Conservation (phyloP, 805 yeast species). For the Spathaspora girioi region DNA sequence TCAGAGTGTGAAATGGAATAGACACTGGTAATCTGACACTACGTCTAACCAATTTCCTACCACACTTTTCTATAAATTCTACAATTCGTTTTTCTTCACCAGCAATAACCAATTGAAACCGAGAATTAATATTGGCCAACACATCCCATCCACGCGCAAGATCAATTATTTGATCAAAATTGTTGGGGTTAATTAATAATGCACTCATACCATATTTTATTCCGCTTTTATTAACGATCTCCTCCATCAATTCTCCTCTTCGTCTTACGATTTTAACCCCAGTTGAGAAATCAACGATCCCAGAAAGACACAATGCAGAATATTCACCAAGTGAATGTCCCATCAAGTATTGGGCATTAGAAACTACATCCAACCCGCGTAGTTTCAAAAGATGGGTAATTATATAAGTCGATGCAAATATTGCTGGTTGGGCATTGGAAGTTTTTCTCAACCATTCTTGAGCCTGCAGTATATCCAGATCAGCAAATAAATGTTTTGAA, state of each 20-base stretch:
- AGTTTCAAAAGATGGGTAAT: conserved; percentile 17
- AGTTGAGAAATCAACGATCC: conserved; percentile 25
- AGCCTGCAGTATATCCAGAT: conserved; percentile 7
- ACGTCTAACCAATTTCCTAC: conserved; percentile 12
- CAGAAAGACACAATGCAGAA: conserved; percentile 39
- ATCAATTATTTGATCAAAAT: conserved; percentile 19
- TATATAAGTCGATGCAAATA: conserved; percentile 39
- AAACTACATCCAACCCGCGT: conserved; percentile 16
- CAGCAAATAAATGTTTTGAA: conserved; percentile 13
- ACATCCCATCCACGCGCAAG: conserved; percentile 18
- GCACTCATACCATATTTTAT: conserved; percentile 33
- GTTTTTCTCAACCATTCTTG: conserved; percentile 28
- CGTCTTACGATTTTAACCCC: conserved; percentile 42
- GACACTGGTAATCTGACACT: conserved; percentile 37
- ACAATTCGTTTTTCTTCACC: conserved; percentile 31
- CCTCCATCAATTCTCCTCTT: conserved; percentile 44
- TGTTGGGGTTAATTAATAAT: conserved; percentile 22
- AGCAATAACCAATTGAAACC: conserved; percentile 40
- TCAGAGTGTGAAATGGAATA: conserved; percentile 49
- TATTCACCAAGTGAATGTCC: conserved; percentile 56
- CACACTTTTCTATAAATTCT: conserved; percentile 12
- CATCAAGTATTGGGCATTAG: conserved; percentile 18
- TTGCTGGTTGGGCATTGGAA: conserved; percentile 52
- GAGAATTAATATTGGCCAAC: conserved; percentile 47
- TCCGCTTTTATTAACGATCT: conserved; percentile 11